phyloP scores from a whole-genome alignment of 2,329 filamentous ascomycete genomes.

The Scedosporium aurantiacum region DNA sequence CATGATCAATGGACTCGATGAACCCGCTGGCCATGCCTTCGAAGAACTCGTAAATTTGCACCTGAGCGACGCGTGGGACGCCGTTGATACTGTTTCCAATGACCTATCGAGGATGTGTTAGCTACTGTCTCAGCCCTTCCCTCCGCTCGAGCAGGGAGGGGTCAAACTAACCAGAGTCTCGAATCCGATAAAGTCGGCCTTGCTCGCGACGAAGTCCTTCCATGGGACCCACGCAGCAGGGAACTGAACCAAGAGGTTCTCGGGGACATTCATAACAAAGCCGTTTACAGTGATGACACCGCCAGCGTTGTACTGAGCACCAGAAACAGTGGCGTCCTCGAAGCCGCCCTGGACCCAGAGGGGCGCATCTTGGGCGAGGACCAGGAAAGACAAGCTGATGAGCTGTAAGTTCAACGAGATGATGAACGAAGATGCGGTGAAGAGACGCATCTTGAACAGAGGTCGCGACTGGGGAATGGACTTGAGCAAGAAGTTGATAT shows the following conservation, averaged over 20 bases:
- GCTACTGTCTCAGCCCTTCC: not conserved
- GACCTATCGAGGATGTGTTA: conserved; percentile 14
- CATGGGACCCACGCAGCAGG: conserved; percentile 33
- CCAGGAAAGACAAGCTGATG: not conserved
- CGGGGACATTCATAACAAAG: conserved; percentile 31
- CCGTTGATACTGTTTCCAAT: conserved; percentile 25
- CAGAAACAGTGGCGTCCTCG: conserved; percentile 20
- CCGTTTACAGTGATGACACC: conserved; percentile 33
- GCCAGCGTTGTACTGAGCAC: conserved; percentile 30
- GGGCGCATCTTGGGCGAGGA: conserved; percentile 15
- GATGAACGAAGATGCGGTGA: not conserved
- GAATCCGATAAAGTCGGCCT: conserved; percentile 21
- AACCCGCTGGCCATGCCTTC: conserved; percentile 24
- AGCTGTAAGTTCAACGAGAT: not conserved
- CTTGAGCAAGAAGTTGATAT: not conserved
- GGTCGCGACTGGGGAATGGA: not conserved
- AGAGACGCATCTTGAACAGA: not conserved
- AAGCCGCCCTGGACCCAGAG: conserved; percentile 22
- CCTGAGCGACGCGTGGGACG: conserved; percentile 20
- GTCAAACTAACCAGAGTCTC: conserved; percentile 21
- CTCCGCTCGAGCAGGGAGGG: not conserved
- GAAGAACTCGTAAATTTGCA: conserved; percentile 22
- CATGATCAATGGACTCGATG: conserved; percentile 22
- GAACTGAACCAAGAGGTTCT: conserved; percentile 38
- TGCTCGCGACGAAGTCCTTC: conserved; percentile 23